Percentiles rank a stretch among this genome's conserved stretches.
Conservation (phyloP, 208 protist species). For the Acanthamoeba triangularis region DNA sequence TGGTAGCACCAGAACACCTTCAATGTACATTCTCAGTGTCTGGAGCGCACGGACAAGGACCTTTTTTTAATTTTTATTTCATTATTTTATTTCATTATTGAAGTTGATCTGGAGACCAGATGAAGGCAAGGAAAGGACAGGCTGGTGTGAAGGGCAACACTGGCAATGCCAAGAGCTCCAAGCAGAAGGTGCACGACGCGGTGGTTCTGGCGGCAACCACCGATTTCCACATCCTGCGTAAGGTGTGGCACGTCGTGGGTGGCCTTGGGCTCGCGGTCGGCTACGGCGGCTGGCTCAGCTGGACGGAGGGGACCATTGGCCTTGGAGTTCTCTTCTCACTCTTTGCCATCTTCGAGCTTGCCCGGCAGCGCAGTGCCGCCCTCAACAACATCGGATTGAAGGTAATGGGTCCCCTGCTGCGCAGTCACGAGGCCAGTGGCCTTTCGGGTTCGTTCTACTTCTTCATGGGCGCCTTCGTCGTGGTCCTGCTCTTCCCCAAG, state of each 20-base stretch:
- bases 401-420: constrained; percentile 56
- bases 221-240: constrained; percentile 72
- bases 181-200: background rate
- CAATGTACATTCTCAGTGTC: background rate
- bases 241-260: constrained; percentile 74
- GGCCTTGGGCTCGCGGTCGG: constrained; percentile 35
- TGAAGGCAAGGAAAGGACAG: background rate
- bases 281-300: constrained; percentile 44
- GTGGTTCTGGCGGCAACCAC: constrained; percentile 44
- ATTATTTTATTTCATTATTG: background rate
- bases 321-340: constrained; percentile 40
- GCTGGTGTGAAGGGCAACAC: background rate
- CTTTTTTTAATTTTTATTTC: background rate
- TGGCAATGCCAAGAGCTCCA: background rate
- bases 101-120: background rate
- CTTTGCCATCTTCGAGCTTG: constrained; percentile 68
- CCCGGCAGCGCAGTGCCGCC: background rate
- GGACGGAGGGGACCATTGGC: background rate
- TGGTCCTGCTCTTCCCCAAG: constrained; percentile 74
- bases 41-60: too few relatives aligned
- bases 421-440: constrained; percentile 65
- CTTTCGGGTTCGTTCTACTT: constrained; percentile 75
- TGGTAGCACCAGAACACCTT: background rate
- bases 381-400: constrained; percentile 59
- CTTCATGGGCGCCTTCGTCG: constrained; percentile 61